These are phyloP conservation scores for Yarrowia porcina DNA, from an alignment of 805 yeast species.

Conservation along the genomic window DNA sequence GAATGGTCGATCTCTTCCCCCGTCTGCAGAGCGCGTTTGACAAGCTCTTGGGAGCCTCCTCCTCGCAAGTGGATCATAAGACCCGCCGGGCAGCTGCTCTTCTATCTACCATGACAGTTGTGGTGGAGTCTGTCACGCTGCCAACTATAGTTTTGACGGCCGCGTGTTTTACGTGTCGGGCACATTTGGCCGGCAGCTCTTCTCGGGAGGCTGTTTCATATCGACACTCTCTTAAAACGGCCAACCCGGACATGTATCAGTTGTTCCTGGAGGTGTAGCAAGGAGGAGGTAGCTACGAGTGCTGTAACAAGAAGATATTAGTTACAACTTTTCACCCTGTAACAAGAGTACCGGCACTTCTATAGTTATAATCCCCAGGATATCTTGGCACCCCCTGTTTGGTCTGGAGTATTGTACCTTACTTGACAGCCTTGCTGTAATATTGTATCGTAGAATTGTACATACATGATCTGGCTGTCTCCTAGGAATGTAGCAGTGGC, in stretches of 20 bases:
- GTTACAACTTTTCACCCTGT: too few species aligned
- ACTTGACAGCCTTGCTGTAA: background rate
- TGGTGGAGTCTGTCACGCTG: background rate
- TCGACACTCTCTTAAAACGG: background rate
- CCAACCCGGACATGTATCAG: slow-evolving; percentile 9
- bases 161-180: slow-evolving; percentile 9
- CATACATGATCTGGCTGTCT: too few species aligned
- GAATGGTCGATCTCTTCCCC: slow-evolving; percentile 34
- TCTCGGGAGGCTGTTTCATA: slow-evolving; percentile 1
- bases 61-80: slow-evolving; percentile 1
- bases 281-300: too few species aligned
- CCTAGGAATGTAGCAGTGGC: too few species aligned
- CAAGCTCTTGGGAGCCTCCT: background rate
- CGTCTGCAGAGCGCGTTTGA: slow-evolving; percentile 28
- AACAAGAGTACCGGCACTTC: too few species aligned
- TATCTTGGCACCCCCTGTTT: background rate
- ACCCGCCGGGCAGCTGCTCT: slow-evolving; percentile 2
- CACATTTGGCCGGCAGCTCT: background rate
- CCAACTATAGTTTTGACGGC: background rate
- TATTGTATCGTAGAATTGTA: too few species aligned
- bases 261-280: too few species aligned
- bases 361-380: too few species aligned
- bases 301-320: background rate
- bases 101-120: background rate
- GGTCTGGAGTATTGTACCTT: background rate